Base-by-base conservation (phyloP, 2,329 filamentous ascomycete species). In the Colletotrichum sp. region DNA sequence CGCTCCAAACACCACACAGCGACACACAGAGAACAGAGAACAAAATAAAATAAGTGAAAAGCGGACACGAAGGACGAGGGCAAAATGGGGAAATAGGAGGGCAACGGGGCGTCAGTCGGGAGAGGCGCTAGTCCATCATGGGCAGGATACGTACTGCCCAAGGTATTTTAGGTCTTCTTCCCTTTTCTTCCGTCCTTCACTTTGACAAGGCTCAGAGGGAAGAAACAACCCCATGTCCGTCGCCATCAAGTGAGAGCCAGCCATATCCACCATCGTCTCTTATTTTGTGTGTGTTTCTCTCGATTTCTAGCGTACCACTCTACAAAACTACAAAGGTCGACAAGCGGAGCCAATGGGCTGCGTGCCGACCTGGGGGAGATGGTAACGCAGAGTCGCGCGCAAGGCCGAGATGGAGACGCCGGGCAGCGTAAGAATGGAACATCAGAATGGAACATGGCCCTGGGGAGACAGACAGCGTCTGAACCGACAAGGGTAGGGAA, bases 81-180 rank as follows among this genome's bases (percentile, higher is more conserved):
- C 70, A 32, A 63, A 69, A 72, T 44, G 62, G 69, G 73, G 44
- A 75, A 69, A 76, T 72, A 34, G 73, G 32, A 76, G 69, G 73
- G 26, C 28, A 64, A 68, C 26, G 63, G 73, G 63, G 69, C 63
- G 73, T 49, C 60, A 64, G 26, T 60, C 63, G 32, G n/a, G 44
- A 64, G 44, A 18, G 16, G 49, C 69, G 55, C 69, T 73, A 76
- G 57, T 59, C 73, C 65, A 15, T 36, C 26, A 26, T n/a, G 21
- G 70, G 64, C 39, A 76, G 24, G 39, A 28, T 62, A 72, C 68
- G 62, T 75, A 55, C 36, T 49, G 44, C 44, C 62, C 30, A 34
- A 34, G 21, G 32, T 49, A 49, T 21, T 49, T 21, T 21, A 21
- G n/a, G 44, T 49, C 8, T 65, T 15, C 34, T 18, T 16, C 34